Conservation (phyloP, 176 grass and related monocot species). For the Cenchrus purpureus region DNA sequence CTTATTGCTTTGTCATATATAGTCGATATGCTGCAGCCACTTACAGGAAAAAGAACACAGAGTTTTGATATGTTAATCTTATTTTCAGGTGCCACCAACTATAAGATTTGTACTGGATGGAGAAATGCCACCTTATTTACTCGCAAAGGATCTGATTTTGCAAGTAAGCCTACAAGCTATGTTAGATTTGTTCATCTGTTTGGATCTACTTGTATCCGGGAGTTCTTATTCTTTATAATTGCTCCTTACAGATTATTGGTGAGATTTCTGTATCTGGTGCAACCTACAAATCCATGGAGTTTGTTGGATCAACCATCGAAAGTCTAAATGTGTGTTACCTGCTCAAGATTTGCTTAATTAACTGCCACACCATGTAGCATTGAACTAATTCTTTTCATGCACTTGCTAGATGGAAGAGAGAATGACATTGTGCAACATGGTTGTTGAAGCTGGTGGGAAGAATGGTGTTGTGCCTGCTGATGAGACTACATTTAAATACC, state of each 20-base stretch:
- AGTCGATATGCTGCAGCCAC: not conserved
- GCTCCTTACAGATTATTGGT: slow-evolving; percentile 76
- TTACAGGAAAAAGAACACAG: slow-evolving; percentile 18
- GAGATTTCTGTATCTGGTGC: slow-evolving; percentile 89
- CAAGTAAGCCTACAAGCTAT: slow-evolving; percentile 66
- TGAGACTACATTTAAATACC: slow-evolving; percentile 91
- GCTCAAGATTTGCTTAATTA: slow-evolving; percentile 21
- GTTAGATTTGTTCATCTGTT: not conserved
- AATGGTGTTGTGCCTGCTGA: slow-evolving; percentile 88
- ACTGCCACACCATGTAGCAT: not conserved
- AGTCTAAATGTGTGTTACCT: slow-evolving; percentile 64
- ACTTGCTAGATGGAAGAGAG: slow-evolving; percentile 86
- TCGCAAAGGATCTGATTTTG: slow-evolving; percentile 98
- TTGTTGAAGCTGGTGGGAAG: slow-evolving; percentile 92
- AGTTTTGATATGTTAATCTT: slow-evolving; percentile 46
- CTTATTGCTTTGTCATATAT: not conserved
- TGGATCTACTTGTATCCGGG: not conserved
- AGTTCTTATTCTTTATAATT: slow-evolving; percentile 21
- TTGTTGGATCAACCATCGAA: slow-evolving; percentile 73
- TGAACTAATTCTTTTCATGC: slow-evolving; percentile 29
- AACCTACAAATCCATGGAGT: slow-evolving; percentile 96
- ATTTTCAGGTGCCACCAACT: slow-evolving; percentile 82
- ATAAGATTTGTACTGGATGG: slow-evolving; percentile 85
- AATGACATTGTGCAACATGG: slow-evolving; percentile 97
- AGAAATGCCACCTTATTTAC: slow-evolving; percentile 97